Conservation (phyloP, 2,329 filamentous ascomycete genomes). For the Colletotrichum agaves region DNA sequence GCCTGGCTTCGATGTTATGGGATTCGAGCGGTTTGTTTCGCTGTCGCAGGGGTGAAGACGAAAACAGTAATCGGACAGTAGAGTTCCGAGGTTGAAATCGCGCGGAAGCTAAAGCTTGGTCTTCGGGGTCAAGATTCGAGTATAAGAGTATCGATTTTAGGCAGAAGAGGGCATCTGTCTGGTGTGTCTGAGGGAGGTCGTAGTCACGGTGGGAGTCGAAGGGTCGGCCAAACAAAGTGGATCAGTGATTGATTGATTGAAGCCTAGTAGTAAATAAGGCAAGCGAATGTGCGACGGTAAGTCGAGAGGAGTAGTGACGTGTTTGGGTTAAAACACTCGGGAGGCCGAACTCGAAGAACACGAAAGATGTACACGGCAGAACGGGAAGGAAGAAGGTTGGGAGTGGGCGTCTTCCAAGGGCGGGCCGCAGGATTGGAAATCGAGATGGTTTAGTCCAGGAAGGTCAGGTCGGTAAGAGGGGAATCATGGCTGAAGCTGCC, state of each 20-base stretch:
- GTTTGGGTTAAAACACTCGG: conserved; percentile 6
- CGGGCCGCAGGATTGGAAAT: conserved; percentile 8
- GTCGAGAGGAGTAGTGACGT: conserved; percentile 9
- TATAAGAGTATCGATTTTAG: neutral
- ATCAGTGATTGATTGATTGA: conserved; percentile 15
- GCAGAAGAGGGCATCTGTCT: neutral
- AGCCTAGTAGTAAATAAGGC: conserved; percentile 1
- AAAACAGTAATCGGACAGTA: neutral
- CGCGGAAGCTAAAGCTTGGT: neutral
- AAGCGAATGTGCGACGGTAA: conserved; percentile 17
- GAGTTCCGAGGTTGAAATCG: neutral
- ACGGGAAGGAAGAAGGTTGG: conserved; percentile 17
- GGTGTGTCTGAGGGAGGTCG: neutral
- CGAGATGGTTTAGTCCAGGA: conserved; percentile 6
- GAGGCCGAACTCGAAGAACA: conserved; percentile 11
- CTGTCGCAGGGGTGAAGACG: neutral
- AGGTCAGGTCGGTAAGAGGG: neutral
- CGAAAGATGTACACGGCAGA: conserved; percentile 32
- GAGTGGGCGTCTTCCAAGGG: neutral
- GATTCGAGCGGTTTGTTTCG: conserved; percentile 26
- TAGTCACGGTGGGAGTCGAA: neutral
- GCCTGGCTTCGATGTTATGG: conserved; percentile 18
- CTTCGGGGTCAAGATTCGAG: neutral
- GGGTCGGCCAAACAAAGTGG: conserved; percentile 21
- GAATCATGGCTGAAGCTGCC: conserved; percentile 15